These are phyloP conservation scores for Alopecurus myosuroides DNA, from an alignment of 176 grass and related monocot genomes.

Conservation along the genomic window DNA sequence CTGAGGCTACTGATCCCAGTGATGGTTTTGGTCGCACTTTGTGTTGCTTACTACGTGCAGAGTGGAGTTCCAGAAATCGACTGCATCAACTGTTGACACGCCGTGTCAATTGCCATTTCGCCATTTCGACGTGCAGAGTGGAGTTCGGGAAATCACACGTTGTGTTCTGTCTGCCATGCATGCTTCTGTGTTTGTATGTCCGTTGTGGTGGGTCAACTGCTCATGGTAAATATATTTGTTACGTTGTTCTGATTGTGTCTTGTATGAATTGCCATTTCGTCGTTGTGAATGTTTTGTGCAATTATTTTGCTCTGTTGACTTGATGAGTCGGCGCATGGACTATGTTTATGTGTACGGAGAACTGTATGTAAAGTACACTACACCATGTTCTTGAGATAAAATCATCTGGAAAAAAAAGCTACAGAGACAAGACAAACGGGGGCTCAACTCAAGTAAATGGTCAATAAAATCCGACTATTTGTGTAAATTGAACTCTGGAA, in stretches of 20 bases:
- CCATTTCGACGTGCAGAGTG: no score
- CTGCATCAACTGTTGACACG: slow-evolving; percentile 42
- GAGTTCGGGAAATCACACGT: no score
- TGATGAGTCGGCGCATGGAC: not conserved
- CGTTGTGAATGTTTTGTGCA: not conserved
- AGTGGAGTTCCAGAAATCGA: slow-evolving; percentile 27
- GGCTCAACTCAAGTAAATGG: not conserved
- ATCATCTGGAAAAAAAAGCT: not conserved
- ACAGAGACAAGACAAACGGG: not conserved
- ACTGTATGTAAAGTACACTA: not conserved
- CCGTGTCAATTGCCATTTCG: no score
- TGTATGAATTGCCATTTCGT: not conserved
- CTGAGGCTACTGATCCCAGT: slow-evolving; percentile 36
- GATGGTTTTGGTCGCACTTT: slow-evolving; percentile 35
- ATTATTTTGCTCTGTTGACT: not conserved
- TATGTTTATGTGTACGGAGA: not conserved
- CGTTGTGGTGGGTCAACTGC: not conserved
- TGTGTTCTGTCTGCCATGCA: not conserved
- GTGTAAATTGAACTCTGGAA: not conserved
- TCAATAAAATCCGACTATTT: not conserved
- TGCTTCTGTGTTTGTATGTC: not conserved
- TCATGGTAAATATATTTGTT: not conserved
- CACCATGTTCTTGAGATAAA: not conserved
- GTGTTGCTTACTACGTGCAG: slow-evolving; percentile 35
- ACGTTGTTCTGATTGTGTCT: not conserved